Evolutionary conservation across 805 yeast species (phyloP), one percentile per base, ranked within the genome.

Genomic region (Candida ortonii): DNA sequence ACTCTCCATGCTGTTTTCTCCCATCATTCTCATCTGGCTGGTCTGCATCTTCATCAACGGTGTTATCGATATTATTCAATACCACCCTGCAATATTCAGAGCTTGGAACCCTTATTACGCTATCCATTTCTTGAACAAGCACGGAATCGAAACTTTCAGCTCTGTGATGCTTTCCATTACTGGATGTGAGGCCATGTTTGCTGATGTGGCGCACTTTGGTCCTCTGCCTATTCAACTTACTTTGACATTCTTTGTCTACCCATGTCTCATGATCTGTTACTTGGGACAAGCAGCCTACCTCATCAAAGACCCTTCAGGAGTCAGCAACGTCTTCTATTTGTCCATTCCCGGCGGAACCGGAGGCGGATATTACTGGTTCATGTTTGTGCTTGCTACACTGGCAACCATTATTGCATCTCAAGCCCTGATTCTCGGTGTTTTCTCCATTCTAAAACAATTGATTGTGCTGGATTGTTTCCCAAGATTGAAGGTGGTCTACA

Each of bases 121-220:
- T 1, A 61, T 73, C 31, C 45, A 59, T n/a, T 64, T 65, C 23
- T 53, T 77, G 40, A 58, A 50, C 29, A 43, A 50, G 14, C 36
- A 38, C 24, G 43, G 43, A 12, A 56, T 70, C 18, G 74, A 68
- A 47, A 57, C 64, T 2, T 57, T 77, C 20, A 67, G 73, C 8
- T 69, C 73, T 4, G 71, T 73, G 3, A 67, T 76, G 71, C 66
- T 77, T 27, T 61, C 76, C 1, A 55, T 77, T 16, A 76, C 84
- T 0, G 83, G 83, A 20, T 62, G 73, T 4, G 83, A 77, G 43
- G 80, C 82, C 6, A 70, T 77, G 77, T 78, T 77, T 57, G 79
- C 81, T 2, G 82, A 77, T 53, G 62, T 76, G 32, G 76, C 80
- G 4, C 79, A 73, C 47, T 73, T 76, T 47, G 75, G 78, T 3